Percentiles rank a stretch among this genome's conserved stretches.
Conservation (phyloP, 2,329 filamentous ascomycete species). For the Zelopaecilomyces penicillatus region DNA sequence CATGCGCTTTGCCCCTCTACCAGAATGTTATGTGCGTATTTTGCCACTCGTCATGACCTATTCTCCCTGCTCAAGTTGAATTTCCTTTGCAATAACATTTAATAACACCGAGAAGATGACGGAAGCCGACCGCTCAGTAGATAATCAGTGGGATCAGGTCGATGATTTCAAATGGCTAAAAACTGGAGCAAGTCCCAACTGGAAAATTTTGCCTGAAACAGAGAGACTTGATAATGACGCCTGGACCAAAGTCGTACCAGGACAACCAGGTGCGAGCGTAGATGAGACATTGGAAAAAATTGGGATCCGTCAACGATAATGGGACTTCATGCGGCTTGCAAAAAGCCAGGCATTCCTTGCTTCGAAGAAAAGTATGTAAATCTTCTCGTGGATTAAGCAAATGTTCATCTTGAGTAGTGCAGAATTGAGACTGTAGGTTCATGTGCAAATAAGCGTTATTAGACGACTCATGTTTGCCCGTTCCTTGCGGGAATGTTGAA, state of each 20-base stretch:
- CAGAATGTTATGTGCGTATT: constrained; percentile 56
- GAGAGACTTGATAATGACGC: constrained; percentile 51
- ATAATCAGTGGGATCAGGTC: constrained; percentile 79
- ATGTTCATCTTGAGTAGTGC: too few relatives aligned
- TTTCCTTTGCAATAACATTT: neutral
- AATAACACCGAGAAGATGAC: constrained; percentile 15
- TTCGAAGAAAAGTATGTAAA: too few relatives aligned
- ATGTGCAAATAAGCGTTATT: too few relatives aligned
- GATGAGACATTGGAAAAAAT: constrained; percentile 55
- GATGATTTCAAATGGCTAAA: constrained; percentile 99
- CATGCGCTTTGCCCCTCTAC: constrained; percentile 73
- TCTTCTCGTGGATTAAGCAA: too few relatives aligned
- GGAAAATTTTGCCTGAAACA: constrained; percentile 58
- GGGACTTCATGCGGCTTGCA: too few relatives aligned
- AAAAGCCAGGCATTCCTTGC: too few relatives aligned
- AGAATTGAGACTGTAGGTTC: too few relatives aligned
- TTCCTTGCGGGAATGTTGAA: too few relatives aligned
- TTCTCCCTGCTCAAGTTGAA: too few relatives aligned
- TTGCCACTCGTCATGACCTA: neutral
- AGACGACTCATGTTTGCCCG: too few relatives aligned
- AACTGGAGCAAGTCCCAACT: constrained; percentile 78
- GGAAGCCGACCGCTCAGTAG: constrained; percentile 22
- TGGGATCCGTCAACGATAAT: constrained; percentile 23
- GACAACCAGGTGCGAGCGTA: constrained; percentile 51
- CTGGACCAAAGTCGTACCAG: constrained; percentile 62